Percentiles rank a stretch among this genome's conserved stretches.
Conservation (phyloP, 495 filamentous ascomycete species). For the Chaetomidium leptoderma region DNA sequence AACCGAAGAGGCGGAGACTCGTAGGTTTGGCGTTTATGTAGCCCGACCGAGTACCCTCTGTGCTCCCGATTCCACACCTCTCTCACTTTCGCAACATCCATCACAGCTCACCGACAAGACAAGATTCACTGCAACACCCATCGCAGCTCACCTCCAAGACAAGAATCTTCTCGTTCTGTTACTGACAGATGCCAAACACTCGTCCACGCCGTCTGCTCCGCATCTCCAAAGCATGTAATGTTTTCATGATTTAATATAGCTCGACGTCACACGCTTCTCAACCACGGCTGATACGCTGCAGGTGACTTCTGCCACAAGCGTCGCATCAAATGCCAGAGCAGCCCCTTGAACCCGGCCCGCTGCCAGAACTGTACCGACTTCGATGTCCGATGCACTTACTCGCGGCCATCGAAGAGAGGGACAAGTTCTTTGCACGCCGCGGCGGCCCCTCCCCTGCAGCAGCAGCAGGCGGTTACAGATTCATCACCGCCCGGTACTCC, state of each 20-base stretch:
- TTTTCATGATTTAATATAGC: not conserved
- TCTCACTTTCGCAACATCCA: too few relatives aligned
- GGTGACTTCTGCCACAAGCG: slow-evolving; percentile 35
- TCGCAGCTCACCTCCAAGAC: slow-evolving; percentile 2
- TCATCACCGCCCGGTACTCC: not conserved
- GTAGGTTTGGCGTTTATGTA: too few relatives aligned
- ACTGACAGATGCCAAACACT: slow-evolving; percentile 5
- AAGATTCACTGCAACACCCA: not conserved
- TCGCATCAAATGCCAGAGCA: slow-evolving; percentile 32
- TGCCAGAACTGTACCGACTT: slow-evolving; percentile 30
- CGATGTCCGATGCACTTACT: slow-evolving; percentile 21
- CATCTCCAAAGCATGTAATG: slow-evolving; percentile 20
- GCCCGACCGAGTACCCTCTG: too few relatives aligned
- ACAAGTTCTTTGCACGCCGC: not conserved
- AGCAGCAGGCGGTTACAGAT: slow-evolving; percentile 4
- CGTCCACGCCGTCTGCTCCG: slow-evolving; percentile 18
- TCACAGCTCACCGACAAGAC: too few relatives aligned
- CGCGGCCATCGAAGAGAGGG: slow-evolving; percentile 15
- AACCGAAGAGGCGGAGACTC: too few relatives aligned
- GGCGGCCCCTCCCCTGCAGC: slow-evolving; percentile 4
- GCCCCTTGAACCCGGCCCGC: slow-evolving; percentile 20
- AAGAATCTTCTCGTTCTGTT: too few relatives aligned
- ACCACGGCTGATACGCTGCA: slow-evolving; percentile 11
- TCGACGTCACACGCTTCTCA: not conserved
- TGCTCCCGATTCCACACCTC: too few relatives aligned